Conservation (phyloP, 768 basidiomycete species). For the Auricularia cornea region DNA sequence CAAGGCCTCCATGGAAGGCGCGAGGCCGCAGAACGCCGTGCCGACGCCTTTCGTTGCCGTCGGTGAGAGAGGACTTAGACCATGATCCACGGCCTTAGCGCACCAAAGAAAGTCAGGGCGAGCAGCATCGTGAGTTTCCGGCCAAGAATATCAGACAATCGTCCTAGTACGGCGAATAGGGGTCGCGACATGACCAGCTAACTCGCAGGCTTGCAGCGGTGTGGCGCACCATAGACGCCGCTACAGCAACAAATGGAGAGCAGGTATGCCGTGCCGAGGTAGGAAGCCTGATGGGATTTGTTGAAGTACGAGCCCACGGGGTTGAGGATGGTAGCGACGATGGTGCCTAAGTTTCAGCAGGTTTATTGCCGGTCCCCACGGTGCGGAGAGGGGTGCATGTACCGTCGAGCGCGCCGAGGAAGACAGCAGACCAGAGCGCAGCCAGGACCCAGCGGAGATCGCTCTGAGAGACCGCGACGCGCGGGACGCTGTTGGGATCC, state of each 20-base stretch:
- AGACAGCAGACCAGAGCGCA: slow-evolving; percentile 50
- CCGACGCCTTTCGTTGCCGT: slow-evolving; percentile 37
- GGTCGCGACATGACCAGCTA: slow-evolving; percentile 8
- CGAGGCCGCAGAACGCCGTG: slow-evolving; percentile 79
- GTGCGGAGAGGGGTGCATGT: background rate
- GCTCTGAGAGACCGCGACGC: background rate
- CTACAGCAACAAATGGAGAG: slow-evolving; percentile 88
- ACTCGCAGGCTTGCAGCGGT: background rate
- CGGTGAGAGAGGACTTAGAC: background rate
- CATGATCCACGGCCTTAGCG: slow-evolving; percentile 10
- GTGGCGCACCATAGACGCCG: slow-evolving; percentile 61
- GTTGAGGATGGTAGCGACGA: slow-evolving; percentile 77
- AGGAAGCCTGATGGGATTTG: slow-evolving; percentile 62
- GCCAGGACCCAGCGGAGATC: background rate
- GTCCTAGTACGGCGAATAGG: slow-evolving; percentile 40
- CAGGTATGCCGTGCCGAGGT: slow-evolving; percentile 83
- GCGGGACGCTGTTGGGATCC: background rate
- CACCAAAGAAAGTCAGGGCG: slow-evolving; percentile 77
- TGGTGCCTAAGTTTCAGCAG: slow-evolving; percentile 46
- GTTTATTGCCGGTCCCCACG: background rate
- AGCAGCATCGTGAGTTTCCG: slow-evolving; percentile 55
- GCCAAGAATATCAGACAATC: slow-evolving; percentile 76
- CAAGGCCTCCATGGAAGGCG: slow-evolving; percentile 74
- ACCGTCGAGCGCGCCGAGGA: slow-evolving; percentile 83
- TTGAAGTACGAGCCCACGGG: slow-evolving; percentile 82